These are phyloP conservation scores for Rhizopus microsporus DNA, from an alignment of 371 early-diverging fungal species.

Conservation along the genomic window DNA sequence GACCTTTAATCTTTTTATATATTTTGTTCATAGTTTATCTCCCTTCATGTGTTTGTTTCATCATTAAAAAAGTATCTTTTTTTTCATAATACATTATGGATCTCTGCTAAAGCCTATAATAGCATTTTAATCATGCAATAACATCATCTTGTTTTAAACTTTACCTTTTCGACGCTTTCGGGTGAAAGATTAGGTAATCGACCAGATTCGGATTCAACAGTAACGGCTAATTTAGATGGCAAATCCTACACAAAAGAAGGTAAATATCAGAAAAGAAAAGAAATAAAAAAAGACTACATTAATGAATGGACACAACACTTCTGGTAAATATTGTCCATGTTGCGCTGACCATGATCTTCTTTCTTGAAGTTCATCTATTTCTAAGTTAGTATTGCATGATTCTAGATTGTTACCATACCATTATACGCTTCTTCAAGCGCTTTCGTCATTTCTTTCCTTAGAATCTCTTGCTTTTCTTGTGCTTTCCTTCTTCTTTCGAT, in stretches of 20 bases:
- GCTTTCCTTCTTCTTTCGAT: conserved; percentile 41
- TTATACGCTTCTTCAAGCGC: conserved; percentile 36
- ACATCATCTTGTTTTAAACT: neutral
- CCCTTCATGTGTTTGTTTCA: neutral
- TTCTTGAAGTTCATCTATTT: conserved; percentile 42
- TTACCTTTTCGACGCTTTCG: conserved; percentile 39
- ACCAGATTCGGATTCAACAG: conserved; percentile 19
- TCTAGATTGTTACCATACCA: conserved; percentile 14
- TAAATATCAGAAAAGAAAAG: neutral
- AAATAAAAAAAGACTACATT: conserved; percentile 23
- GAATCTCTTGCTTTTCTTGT: conserved; percentile 29
- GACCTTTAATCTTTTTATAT: conserved; percentile 13
- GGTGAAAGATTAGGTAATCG: conserved; percentile 39
- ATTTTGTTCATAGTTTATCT: neutral
- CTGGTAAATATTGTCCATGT: conserved; percentile 50
- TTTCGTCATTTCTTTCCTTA: conserved; percentile 27
- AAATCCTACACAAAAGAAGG: conserved; percentile 13
- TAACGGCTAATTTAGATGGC: conserved; percentile 26
- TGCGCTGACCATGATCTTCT: conserved; percentile 40
- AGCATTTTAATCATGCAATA: neutral
- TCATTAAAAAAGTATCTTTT: neutral
- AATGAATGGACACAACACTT: conserved; percentile 48
- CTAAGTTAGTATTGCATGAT: neutral
- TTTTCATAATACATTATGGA: conserved; percentile 19
- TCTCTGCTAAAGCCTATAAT: conserved; percentile 18